Percentiles rank a stretch among this genome's conserved stretches.
Evolutionary conservation across 306 rosid species (phyloP).

Genomic region (Castanopsis chinensis): DNA sequence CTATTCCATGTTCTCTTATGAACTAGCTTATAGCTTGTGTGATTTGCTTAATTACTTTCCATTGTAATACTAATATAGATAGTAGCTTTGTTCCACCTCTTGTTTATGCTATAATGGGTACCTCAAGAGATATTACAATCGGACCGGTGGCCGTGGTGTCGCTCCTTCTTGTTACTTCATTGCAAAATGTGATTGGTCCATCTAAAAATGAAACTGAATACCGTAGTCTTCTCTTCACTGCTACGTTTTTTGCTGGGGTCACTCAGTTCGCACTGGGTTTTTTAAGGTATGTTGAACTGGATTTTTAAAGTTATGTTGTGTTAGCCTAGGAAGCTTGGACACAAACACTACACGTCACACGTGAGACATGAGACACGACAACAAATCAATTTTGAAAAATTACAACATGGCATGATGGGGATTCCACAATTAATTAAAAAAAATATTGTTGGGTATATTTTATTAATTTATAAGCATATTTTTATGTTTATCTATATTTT

Average conservation of each 20-base stretch:
- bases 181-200: conserved; percentile 1
- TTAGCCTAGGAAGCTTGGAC: too few relatives aligned
- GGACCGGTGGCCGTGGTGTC: conserved; percentile 48
- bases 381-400: too few relatives aligned
- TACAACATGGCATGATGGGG: too few relatives aligned
- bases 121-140: conserved; percentile 38
- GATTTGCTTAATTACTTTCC: background rate
- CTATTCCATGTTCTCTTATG: background rate
- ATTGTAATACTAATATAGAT: conserved; percentile 1
- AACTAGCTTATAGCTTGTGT: background rate
- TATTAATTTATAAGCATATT: too few relatives aligned
- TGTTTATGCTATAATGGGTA: conserved; percentile 41
- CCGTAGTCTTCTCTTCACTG: conserved; percentile 35
- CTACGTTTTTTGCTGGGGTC: conserved; percentile 45
- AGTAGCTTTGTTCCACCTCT: conserved; percentile 43
- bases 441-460: too few relatives aligned
- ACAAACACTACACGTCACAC: too few relatives aligned
- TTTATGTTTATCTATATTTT: too few relatives aligned
- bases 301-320: too few relatives aligned
- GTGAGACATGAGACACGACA: too few relatives aligned
- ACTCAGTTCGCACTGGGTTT: conserved; percentile 32
- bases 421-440: too few relatives aligned
- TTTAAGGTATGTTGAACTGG: conserved; percentile 11
- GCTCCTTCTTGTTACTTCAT: conserved; percentile 26
- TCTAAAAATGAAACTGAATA: background rate